These are phyloP conservation scores for Uronychia binucleata DNA, from an alignment of 73 alveolate species.

Conservation along the genomic window DNA sequence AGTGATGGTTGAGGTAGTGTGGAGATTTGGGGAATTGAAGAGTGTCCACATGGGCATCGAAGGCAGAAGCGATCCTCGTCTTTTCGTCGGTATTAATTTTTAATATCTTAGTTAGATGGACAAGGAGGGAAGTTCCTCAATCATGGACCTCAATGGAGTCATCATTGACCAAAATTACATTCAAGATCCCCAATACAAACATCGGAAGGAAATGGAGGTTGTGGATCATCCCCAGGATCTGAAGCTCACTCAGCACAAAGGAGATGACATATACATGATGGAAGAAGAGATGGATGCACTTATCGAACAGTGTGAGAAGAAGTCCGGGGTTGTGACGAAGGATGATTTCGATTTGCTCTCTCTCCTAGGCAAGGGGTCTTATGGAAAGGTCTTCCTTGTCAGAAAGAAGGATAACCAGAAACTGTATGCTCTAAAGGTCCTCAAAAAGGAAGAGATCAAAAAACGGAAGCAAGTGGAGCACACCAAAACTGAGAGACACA, in stretches of 20 bases:
- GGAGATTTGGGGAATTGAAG: too few species aligned
- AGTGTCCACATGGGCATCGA: too few species aligned
- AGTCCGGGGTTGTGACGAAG: not conserved
- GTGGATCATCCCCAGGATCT: too few species aligned
- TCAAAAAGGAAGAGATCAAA: conserved; percentile 61
- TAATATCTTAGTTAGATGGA: too few species aligned
- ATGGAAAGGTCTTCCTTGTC: conserved; percentile 72
- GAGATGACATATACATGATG: not conserved
- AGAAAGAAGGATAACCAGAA: conserved; percentile 31
- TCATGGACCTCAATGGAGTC: too few species aligned
- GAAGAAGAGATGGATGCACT: not conserved
- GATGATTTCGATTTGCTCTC: not conserved
- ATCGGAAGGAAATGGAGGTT: too few species aligned
- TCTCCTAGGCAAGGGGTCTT: conserved; percentile 68
- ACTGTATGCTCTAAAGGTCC: conserved; percentile 74
- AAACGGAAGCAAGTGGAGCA: conserved; percentile 68
- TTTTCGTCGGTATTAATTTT: too few species aligned
- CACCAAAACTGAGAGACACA: conserved; percentile 54
- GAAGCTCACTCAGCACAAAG: not conserved
- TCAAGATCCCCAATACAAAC: too few species aligned
- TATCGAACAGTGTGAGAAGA: not conserved
- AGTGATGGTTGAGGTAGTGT: too few species aligned
- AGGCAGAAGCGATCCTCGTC: too few species aligned
- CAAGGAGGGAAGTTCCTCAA: too few species aligned
- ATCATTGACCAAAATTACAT: too few species aligned